phyloP scores from a whole-genome alignment of 352 stramenopile genomes.

The Pythium dissimile region DNA sequence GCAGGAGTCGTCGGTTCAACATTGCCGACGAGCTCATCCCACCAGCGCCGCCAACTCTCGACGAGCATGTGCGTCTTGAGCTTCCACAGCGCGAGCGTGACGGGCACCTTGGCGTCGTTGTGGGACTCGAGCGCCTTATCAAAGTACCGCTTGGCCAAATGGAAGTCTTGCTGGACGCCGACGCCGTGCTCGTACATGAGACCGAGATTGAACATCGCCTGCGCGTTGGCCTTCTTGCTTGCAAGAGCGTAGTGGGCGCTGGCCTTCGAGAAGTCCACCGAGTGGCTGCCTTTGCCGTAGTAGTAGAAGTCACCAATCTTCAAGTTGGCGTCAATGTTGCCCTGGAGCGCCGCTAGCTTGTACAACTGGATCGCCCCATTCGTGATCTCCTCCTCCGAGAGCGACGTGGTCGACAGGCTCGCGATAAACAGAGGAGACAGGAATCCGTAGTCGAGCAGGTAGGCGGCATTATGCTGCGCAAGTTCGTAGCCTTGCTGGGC shows the following conservation, averaged over 20 bases:
- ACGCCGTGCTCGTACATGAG: slow-evolving; percentile 86
- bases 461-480: slow-evolving; percentile 92
- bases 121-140: slow-evolving; percentile 72
- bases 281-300: slow-evolving; percentile 67
- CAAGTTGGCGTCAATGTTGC: slow-evolving; percentile 89
- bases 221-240: slow-evolving; percentile 77
- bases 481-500: slow-evolving; percentile 92
- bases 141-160: slow-evolving; percentile 91
- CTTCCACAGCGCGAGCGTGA: slow-evolving; percentile 83
- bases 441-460: slow-evolving; percentile 79
- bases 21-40: slow-evolving; percentile 56
- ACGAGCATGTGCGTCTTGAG: slow-evolving; percentile 55
- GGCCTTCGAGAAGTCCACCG: slow-evolving; percentile 66
- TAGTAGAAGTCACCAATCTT: slow-evolving; percentile 92
- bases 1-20: slow-evolving; percentile 18
- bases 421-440: slow-evolving; percentile 32
- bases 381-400: slow-evolving; percentile 27
- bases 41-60: slow-evolving; percentile 57
- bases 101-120: slow-evolving; percentile 72
- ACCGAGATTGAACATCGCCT: slow-evolving; percentile 92
- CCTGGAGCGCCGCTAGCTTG: slow-evolving; percentile 75
- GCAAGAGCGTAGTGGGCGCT: slow-evolving; percentile 86
- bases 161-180: slow-evolving; percentile 84
- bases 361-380: slow-evolving; percentile 65
- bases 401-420: slow-evolving; percentile 6